Conservation (phyloP, 1,139 yeast species). For the Wickerhamomyces sp. region DNA sequence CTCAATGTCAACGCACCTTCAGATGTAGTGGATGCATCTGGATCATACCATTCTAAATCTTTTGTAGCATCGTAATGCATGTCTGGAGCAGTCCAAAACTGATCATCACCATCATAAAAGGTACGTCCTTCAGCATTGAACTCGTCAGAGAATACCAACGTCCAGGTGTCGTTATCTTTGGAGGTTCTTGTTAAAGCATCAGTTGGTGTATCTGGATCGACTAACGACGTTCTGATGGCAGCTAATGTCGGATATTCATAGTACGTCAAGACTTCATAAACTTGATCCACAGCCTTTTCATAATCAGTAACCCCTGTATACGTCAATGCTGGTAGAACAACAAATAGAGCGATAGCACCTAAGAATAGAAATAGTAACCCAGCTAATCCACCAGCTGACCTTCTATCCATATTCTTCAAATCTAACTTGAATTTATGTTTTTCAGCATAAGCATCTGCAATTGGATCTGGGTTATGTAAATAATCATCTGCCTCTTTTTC, state of each 20-base stretch:
- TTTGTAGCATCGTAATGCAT: slow-evolving; percentile 73
- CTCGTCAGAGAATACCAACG: slow-evolving; percentile 75
- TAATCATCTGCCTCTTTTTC: slow-evolving; percentile 93
- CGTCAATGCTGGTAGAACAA: slow-evolving; percentile 70
- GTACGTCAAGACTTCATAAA: slow-evolving; percentile 44
- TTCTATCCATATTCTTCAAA: slow-evolving; percentile 53
- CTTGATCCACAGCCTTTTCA: slow-evolving; percentile 22
- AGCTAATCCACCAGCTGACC: slow-evolving; percentile 52
- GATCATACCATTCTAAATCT: slow-evolving; percentile 86
- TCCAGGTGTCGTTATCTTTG: slow-evolving; percentile 59
- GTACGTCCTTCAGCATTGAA: slow-evolving; percentile 80
- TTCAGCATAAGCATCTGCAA: slow-evolving; percentile 76
- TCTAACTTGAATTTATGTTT: slow-evolving; percentile 56
- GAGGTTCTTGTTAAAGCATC: slow-evolving; percentile 42
- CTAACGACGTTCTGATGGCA: slow-evolving; percentile 56
- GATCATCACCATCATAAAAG: slow-evolving; percentile 80
- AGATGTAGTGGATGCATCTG: slow-evolving; percentile 69
- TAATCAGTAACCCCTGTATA: slow-evolving; percentile 56
- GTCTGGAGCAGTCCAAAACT: slow-evolving; percentile 75
- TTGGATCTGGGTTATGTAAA: slow-evolving; percentile 89
- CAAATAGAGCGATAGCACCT: slow-evolving; percentile 60
- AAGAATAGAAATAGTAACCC: slow-evolving; percentile 53
- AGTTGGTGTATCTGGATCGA: slow-evolving; percentile 78
- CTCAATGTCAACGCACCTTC: slow-evolving; percentile 62
- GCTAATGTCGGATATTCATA: slow-evolving; percentile 56